phyloP scores from a whole-genome alignment of 345 rosid genomes.

The Dipteronia sinensis region DNA sequence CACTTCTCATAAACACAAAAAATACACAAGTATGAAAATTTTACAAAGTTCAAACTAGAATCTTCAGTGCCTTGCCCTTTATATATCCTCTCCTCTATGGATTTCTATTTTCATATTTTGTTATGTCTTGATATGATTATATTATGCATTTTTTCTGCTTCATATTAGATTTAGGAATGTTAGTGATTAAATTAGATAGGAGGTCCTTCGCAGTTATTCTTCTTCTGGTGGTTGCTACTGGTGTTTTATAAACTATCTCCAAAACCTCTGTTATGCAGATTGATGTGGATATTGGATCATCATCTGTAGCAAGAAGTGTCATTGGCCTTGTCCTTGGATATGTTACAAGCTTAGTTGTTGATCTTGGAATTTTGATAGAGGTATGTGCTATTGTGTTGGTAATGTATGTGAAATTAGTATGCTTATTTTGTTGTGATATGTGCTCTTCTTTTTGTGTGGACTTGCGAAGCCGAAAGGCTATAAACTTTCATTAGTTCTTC shows the following conservation, averaged over 20 bases:
- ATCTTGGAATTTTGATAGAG: constrained; percentile 93
- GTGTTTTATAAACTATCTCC: background rate
- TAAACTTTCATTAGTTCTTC: background rate
- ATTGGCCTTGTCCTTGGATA: constrained; percentile 94
- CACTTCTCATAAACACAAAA: too few species aligned
- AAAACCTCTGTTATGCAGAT: constrained; percentile 54
- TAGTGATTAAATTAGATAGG: background rate
- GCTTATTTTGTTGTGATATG: background rate
- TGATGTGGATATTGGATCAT: constrained; percentile 97
- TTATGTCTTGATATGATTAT: background rate
- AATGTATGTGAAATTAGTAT: constrained; percentile 2
- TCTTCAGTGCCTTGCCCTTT: background rate
- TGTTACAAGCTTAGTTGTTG: constrained; percentile 93
- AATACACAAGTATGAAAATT: too few species aligned
- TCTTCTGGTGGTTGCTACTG: constrained; percentile 12
- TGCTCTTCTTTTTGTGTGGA: background rate
- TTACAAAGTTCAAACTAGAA: background rate
- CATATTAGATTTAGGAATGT: background rate
- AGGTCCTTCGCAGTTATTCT: background rate
- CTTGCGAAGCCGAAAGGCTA: background rate
- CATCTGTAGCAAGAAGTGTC: constrained; percentile 97
- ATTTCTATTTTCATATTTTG: background rate
- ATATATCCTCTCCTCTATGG: background rate
- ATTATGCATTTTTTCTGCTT: background rate
- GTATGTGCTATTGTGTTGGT: constrained; percentile 40